phyloP scores from a whole-genome alignment of 1,284 basidiomycete species.

The Pseudozyma pruni region DNA sequence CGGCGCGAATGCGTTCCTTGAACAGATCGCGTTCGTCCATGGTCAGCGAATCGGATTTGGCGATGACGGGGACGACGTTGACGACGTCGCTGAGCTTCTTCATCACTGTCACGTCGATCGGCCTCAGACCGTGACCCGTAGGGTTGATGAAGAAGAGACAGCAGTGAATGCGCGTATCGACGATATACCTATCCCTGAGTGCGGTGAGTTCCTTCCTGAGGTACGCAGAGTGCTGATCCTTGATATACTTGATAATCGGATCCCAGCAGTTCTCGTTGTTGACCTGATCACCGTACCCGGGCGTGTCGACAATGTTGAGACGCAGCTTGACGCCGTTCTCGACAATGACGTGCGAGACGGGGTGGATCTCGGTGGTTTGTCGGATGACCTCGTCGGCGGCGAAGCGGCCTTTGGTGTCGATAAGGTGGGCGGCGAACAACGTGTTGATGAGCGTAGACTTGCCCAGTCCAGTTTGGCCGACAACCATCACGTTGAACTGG shows the following conservation, averaged over 20 bases:
- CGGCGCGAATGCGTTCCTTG: conserved; percentile 94
- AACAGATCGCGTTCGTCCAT: conserved; percentile 90
- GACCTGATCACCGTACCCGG: conserved; percentile 97
- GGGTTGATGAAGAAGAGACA: conserved; percentile 95
- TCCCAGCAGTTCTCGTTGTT: conserved; percentile 99
- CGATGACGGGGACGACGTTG: conserved; percentile 98
- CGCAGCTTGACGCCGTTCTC: conserved; percentile 95
- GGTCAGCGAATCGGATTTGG: conserved; percentile 95
- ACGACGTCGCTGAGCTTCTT: conserved; percentile 98
- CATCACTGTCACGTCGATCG: conserved; percentile 96
- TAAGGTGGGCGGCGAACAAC: conserved; percentile 95
- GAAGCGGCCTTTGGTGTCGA: conserved; percentile 95
- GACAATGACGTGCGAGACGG: conserved; percentile 92
- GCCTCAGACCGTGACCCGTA: conserved; percentile 62
- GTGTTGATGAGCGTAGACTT: conserved; percentile 99
- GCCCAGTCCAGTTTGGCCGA: conserved; percentile 95
- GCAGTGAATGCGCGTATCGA: conserved; percentile 98
- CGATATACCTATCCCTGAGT: conserved; percentile 97
- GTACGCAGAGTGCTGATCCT: conserved; percentile 98
- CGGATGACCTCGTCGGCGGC: conserved; percentile 86
- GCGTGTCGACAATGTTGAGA: conserved; percentile 98
- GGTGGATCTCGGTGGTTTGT: conserved; percentile 95
- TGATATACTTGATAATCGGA: conserved; percentile 97
- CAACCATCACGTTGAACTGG: conserved; percentile 81
- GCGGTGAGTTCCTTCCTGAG: conserved; percentile 98